Conservation (phyloP, 2,329 filamentous ascomycete species). For the Fusarium ambrosium region DNA sequence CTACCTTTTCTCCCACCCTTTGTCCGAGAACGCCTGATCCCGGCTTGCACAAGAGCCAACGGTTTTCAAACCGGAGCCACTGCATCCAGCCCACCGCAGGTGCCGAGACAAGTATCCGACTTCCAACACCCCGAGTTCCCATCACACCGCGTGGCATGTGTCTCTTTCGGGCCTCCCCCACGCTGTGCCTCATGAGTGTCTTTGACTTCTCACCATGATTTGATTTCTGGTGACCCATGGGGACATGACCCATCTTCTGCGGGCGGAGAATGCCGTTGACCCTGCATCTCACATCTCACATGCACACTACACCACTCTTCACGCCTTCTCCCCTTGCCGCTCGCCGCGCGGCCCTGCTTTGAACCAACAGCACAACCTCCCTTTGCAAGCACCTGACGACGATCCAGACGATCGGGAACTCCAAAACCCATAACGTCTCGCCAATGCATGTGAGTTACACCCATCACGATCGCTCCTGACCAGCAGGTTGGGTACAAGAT, state of each 20-base stretch:
- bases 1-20: background rate
- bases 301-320: background rate
- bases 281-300: background rate
- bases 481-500: background rate
- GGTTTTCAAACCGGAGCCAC: background rate
- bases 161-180: background rate
- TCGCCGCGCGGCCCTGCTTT: background rate
- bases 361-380: background rate
- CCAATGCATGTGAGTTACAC: background rate
- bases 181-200: background rate
- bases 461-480: background rate
- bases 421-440: background rate
- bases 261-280: background rate
- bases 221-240: background rate
- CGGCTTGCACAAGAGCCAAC: background rate
- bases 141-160: background rate
- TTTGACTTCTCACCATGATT: background rate
- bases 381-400: background rate
- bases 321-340: background rate
- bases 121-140: background rate
- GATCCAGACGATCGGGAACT: constrained; percentile 1
- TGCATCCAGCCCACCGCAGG: background rate
- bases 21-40: background rate
- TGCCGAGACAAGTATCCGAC: background rate
- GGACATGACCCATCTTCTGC: background rate